phyloP scores from a whole-genome alignment of 345 rosid genomes.

The Bruguiera parviflora region DNA sequence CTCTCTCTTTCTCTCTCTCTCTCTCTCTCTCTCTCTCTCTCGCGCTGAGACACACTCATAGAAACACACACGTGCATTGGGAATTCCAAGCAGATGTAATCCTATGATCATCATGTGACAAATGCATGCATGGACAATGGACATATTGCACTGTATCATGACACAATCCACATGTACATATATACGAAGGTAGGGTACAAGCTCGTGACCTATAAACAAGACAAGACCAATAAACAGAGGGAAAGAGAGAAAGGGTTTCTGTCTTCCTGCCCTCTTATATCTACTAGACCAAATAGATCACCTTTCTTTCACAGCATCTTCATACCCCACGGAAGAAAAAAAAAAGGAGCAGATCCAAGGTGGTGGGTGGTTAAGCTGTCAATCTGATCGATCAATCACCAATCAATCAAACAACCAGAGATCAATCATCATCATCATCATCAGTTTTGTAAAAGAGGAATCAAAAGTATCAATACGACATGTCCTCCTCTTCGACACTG shows the following conservation, averaged over 20 bases:
- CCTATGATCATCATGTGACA: not conserved
- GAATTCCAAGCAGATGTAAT: conserved; percentile 34
- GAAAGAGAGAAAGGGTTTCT: conserved; percentile 16
- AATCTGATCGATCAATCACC: conserved; percentile 38
- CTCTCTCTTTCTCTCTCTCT: conserved; percentile 22
- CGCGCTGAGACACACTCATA: not conserved
- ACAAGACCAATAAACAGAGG: conserved; percentile 18
- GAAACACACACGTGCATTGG: conserved; percentile 21
- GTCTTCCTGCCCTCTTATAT: conserved; percentile 19
- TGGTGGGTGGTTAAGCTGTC: conserved; percentile 48
- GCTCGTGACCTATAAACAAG: conserved; percentile 18
- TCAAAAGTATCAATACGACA: conserved; percentile 18
- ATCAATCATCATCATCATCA: conserved; percentile 21
- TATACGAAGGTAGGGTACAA: not conserved
- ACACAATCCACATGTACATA: not conserved
- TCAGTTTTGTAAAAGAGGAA: conserved; percentile 25
- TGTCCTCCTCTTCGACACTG: conserved; percentile 36
- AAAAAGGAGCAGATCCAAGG: conserved; percentile 44
- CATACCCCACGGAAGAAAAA: conserved; percentile 3
- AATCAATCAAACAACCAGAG: too few species aligned
- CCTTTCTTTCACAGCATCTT: conserved; percentile 31
- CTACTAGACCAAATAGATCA: conserved; percentile 23
- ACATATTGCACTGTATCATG: not conserved
- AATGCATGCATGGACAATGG: conserved; percentile 1
- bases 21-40: conserved; percentile 17